Evolutionary conservation across 345 rosid species (phyloP).

Genomic region (Bruguiera parviflora): DNA sequence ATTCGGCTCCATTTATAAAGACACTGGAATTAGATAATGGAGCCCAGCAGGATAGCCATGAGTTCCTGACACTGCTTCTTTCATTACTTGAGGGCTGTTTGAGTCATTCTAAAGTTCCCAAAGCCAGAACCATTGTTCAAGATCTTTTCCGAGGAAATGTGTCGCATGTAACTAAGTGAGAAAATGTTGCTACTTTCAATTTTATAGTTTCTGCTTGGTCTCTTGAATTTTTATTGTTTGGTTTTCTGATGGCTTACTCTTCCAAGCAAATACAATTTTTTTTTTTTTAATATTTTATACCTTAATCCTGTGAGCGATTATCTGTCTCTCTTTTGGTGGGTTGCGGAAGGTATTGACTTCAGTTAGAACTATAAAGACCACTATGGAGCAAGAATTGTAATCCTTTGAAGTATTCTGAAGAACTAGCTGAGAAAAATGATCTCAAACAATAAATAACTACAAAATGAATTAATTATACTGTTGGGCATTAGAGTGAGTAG

Average conservation of each 20-base stretch:
- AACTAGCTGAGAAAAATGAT: neutral
- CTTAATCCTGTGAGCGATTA: neutral
- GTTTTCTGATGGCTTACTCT: slow-evolving; percentile 1
- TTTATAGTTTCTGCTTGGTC: neutral
- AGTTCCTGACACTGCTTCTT: slow-evolving; percentile 84
- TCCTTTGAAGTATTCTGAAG: neutral
- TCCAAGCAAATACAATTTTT: neutral
- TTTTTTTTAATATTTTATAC: neutral
- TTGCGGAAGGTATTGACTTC: neutral
- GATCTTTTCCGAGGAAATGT: slow-evolving; percentile 97
- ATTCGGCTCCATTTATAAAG: slow-evolving; percentile 90
- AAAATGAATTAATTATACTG: neutral
- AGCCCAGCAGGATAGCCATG: slow-evolving; percentile 96
- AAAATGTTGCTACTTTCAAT: neutral
- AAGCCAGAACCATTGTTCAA: slow-evolving; percentile 77
- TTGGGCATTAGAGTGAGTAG: neutral
- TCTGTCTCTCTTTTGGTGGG: neutral
- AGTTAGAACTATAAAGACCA: neutral
- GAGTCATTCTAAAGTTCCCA: slow-evolving; percentile 53
- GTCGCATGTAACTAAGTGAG: slow-evolving; percentile 98
- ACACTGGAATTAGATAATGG: slow-evolving; percentile 91
- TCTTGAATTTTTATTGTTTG: slow-evolving; percentile 1
- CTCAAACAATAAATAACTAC: too few species aligned
- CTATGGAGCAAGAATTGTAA: neutral
- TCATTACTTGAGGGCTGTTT: slow-evolving; percentile 92